These are phyloP conservation scores for Endothia cerciana DNA, from an alignment of 2,329 filamentous ascomycete genomes.

Conservation along the genomic window DNA sequence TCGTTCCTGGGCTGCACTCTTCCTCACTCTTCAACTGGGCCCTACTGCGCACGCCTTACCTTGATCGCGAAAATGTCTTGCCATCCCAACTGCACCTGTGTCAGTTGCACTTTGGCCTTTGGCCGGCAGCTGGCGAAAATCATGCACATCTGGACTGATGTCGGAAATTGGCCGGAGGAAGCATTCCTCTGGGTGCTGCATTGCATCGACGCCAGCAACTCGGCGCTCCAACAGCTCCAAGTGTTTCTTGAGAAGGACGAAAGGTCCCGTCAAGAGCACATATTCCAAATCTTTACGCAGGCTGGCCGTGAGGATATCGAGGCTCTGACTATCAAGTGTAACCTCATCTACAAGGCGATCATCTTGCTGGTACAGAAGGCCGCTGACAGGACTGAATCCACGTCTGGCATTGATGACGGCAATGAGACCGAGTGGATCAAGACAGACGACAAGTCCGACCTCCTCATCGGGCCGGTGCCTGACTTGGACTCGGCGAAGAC, in stretches of 20 bases:
- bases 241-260: conserved; percentile 2
- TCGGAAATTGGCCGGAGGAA: neutral
- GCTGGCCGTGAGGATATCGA: conserved; percentile 12
- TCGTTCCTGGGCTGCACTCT: too few relatives aligned
- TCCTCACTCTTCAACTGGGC: too few relatives aligned
- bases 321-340: conserved; percentile 18
- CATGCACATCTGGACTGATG: neutral
- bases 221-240: conserved; percentile 14
- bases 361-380: conserved; percentile 18
- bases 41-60: too few relatives aligned
- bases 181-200: neutral
- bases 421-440: neutral
- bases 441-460: conserved; percentile 10
- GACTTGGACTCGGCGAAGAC: conserved; percentile 15
- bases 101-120: conserved; percentile 18
- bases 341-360: conserved; percentile 18
- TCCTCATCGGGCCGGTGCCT: conserved; percentile 18
- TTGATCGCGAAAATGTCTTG: conserved; percentile 9
- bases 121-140: conserved; percentile 23
- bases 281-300: conserved; percentile 1
- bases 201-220: conserved; percentile 4
- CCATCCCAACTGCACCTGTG: neutral
- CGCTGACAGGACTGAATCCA: neutral
- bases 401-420: neutral
- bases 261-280: too few relatives aligned